A percentile compares a stretch with the other conserved stretches of the same genome.
phyloP scores from a whole-genome alignment of 257 asterid genomes.

The Asclepias syriaca region DNA sequence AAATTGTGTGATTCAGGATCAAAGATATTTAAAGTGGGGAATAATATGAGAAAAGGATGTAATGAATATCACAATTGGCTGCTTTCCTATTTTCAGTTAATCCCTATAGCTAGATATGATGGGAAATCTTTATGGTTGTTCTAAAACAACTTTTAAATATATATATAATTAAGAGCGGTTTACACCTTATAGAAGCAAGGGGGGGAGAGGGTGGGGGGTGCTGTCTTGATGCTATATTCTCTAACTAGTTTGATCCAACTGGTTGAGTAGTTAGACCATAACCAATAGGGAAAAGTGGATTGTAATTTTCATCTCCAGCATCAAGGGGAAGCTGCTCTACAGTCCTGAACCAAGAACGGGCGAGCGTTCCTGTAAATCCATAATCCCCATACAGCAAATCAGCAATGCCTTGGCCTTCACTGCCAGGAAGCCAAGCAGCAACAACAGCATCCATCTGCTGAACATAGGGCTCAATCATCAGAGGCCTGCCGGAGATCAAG shows the following conservation, averaged over 20 bases:
- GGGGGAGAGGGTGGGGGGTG: not conserved
- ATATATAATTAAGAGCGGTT: not conserved
- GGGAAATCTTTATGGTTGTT: not conserved
- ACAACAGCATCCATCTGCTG: constrained; percentile 41
- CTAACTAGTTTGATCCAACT: not conserved
- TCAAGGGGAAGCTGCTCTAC: constrained; percentile 61
- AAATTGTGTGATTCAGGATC: no score
- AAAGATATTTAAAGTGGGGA: no score
- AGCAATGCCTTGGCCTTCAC: constrained; percentile 57
- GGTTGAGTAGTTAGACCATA: constrained; percentile 45
- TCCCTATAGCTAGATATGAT: not conserved
- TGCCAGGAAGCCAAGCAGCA: constrained; percentile 74
- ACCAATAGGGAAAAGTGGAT: constrained; percentile 58
- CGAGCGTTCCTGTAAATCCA: constrained; percentile 44
- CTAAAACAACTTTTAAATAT: not conserved
- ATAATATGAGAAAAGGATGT: no score
- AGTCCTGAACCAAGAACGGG: constrained; percentile 59
- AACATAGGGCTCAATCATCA: constrained; percentile 43
- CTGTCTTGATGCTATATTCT: not conserved
- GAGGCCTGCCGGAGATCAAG: constrained; percentile 48
- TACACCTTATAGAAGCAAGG: not conserved
- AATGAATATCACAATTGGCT: not conserved
- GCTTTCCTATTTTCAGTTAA: not conserved
- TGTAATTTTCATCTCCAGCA: constrained; percentile 43
- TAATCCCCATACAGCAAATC: constrained; percentile 60